A percentile compares a stretch with the other conserved stretches of the same genome.
phyloP scores from a whole-genome alignment of 768 basidiomycete species.

The Glaciozyma martinii region DNA sequence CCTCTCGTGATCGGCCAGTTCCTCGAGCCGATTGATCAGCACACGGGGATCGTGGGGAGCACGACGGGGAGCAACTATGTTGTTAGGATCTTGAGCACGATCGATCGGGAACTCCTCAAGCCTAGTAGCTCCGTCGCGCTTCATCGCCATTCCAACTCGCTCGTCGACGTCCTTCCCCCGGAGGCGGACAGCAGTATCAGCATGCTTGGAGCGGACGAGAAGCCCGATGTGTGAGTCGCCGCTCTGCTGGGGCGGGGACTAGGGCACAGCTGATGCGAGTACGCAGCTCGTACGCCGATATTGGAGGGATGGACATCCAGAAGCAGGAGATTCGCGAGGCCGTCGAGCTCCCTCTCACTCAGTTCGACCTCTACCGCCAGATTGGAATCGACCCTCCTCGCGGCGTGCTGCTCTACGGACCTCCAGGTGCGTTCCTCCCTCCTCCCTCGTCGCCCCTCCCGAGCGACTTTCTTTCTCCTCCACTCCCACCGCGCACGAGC shows the following conservation, averaged over 20 bases:
- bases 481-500: not conserved
- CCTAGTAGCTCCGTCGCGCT: slow-evolving; percentile 96
- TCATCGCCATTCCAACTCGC: slow-evolving; percentile 94
- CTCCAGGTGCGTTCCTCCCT: slow-evolving; percentile 58
- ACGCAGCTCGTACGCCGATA: slow-evolving; percentile 62
- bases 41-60: slow-evolving; percentile 91
- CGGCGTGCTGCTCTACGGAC: slow-evolving; percentile 91
- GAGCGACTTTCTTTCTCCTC: not conserved
- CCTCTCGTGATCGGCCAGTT: slow-evolving; percentile 99
- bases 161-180: slow-evolving; percentile 95
- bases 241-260: not conserved
- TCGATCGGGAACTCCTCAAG: slow-evolving; percentile 94
- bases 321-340: slow-evolving; percentile 99
- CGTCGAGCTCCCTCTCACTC: slow-evolving; percentile 86
- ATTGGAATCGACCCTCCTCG: slow-evolving; percentile 98
- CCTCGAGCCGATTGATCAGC: slow-evolving; percentile 95
- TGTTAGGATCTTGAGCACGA: slow-evolving; percentile 88
- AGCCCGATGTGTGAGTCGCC: slow-evolving; percentile 61
- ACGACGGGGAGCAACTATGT: slow-evolving; percentile 98
- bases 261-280: not conserved
- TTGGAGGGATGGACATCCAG: slow-evolving; percentile 94
- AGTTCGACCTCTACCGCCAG: slow-evolving; percentile 97
- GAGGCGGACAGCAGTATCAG: slow-evolving; percentile 96
- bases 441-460: not conserved
- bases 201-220: slow-evolving; percentile 89